Conservation (phyloP, 179 eudicot species). For the Carnegiea gigantea region DNA sequence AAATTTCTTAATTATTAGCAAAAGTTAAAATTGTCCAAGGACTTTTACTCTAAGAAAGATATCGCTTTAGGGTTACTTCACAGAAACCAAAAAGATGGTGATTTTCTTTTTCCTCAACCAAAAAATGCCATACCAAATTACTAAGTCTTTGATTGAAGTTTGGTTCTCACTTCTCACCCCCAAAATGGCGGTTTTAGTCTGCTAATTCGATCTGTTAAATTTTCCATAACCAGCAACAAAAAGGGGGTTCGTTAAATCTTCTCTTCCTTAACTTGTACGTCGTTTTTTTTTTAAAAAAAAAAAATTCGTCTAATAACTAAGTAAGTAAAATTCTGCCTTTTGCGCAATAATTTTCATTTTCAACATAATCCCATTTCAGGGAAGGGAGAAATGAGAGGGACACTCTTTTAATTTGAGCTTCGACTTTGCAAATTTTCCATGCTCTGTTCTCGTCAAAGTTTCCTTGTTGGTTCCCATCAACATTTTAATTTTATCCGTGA, state of each 20-base stretch:
- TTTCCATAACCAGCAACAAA: neutral
- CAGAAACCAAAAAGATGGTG: constrained; percentile 1
- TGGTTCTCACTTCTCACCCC: neutral
- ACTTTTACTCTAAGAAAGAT: neutral
- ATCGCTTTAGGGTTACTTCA: neutral
- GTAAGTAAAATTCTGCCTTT: neutral
- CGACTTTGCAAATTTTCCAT: neutral
- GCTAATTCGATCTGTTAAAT: neutral
- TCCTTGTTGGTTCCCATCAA: neutral
- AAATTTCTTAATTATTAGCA: no score
- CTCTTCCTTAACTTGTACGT: neutral
- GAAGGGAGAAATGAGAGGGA: neutral
- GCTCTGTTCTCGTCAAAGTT: neutral
- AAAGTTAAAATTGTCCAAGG: no score
- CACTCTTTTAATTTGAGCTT: neutral
- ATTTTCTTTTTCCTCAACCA: neutral
- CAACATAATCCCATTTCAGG: neutral
- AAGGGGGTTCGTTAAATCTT: constrained; percentile 7
- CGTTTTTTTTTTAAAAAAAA: neutral
- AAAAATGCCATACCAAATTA: neutral
- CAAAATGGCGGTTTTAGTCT: constrained; percentile 17
- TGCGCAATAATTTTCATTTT: neutral
- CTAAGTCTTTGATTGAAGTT: constrained; percentile 11
- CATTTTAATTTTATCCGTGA: neutral
- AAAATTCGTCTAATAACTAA: neutral